Base-by-base conservation (phyloP, 73 alveolate genomes). In the Stentor roeselii region DNA sequence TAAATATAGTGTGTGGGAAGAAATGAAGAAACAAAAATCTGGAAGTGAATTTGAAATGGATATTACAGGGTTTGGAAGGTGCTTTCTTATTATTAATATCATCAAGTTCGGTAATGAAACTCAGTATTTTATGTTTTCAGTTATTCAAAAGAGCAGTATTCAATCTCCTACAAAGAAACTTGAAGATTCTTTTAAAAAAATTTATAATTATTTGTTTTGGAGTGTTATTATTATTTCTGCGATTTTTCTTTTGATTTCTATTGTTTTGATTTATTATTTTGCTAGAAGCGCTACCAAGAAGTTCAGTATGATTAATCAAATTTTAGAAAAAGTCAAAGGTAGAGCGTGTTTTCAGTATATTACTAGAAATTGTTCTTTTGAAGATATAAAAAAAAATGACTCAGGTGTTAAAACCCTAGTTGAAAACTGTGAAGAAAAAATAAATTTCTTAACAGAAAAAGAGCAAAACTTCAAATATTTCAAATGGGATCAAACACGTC, bases 261-360 rank as follows among this genome's bases (percentile, higher is more conserved):
- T 58, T 2, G 74, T 58, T 58, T 58, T 58, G 74, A 58, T 58
- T 58, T 58, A 58, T 58, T 58, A 21, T 58, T n/a, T 31, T 58
- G 27, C 74, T 2, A 58, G 27, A 58, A 58, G 27, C 74, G 35
- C 27, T 2, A 58, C 35, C 27, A 67, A 32, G 34, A 27, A 67
- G n/a, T 32, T 67, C 34, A 67, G 37, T 21, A 27, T 27, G 37
- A 21, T 67, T 67, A 40, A 67, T 15, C 37, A 21, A 67, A 21
- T 67, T 67, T 67, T 67, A 14, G 11, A 27, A 40, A 30, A n/a
- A 34, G 34, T 67, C 1, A 32, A 27, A 30, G 37, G 34, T 67
- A 67, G 80, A 67, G 80, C 42, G 14, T 40, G 21, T 67, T 67
- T 67, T 21, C 80, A 36, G 14, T 36, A 67, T 67, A 67, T 67